These are phyloP conservation scores for Rossbeevera mucosa DNA, from an alignment of 768 basidiomycete genomes.

Conservation along the genomic window DNA sequence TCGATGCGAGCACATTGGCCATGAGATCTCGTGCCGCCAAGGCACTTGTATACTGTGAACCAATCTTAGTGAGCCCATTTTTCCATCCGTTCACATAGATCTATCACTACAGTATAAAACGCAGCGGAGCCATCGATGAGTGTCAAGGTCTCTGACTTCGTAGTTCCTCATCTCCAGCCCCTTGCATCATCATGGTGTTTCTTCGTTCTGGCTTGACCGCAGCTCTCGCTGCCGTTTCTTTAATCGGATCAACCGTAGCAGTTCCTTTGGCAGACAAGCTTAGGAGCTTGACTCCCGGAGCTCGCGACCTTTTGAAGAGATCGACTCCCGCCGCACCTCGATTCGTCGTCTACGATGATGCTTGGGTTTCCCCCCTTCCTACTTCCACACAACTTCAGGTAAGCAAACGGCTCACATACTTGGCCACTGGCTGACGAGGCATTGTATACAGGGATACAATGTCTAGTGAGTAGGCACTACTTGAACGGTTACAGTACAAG, in stretches of 20 bases:
- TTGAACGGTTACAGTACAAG: background rate
- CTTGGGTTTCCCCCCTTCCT: conserved; percentile 42
- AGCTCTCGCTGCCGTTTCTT: conserved; percentile 1
- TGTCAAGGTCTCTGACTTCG: background rate
- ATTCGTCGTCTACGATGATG: conserved; percentile 39
- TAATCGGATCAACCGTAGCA: conserved; percentile 6
- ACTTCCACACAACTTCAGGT: conserved; percentile 40
- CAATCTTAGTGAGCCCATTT: background rate
- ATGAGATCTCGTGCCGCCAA: background rate
- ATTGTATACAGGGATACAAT: conserved; percentile 27
- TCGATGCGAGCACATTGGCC: background rate
- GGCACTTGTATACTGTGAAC: background rate
- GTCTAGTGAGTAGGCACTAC: conserved; percentile 24
- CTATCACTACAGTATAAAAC: conserved; percentile 5
- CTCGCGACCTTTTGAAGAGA: conserved; percentile 16
- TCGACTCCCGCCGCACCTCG: conserved; percentile 42
- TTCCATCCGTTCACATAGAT: background rate
- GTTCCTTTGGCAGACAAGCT: conserved; percentile 16
- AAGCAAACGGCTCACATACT: background rate
- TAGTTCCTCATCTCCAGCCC: background rate
- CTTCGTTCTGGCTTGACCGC: background rate
- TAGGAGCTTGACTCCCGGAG: conserved; percentile 12
- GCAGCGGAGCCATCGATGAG: background rate
- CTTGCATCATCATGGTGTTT: conserved; percentile 7
- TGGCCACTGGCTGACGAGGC: background rate